Percentiles rank a stretch among this genome's conserved stretches.
Evolutionary conservation across 2,329 filamentous ascomycete species (phyloP).

Genomic region (Xylaria sp.): DNA sequence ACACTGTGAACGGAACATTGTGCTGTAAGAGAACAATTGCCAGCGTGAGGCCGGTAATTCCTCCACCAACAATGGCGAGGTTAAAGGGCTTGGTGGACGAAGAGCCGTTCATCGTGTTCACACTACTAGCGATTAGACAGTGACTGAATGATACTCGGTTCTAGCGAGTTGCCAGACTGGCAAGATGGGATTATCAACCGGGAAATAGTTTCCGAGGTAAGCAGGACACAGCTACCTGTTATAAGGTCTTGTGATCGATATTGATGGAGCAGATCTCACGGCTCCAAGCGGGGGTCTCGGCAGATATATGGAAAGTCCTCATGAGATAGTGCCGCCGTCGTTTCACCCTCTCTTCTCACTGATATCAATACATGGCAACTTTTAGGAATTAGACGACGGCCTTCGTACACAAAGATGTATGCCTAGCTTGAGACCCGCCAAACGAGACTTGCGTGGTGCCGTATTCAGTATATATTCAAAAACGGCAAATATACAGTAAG

Average conservation of each 20-base stretch:
- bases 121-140: background rate
- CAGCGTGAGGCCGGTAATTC: constrained; percentile 47
- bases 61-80: constrained; percentile 49
- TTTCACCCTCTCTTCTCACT: background rate
- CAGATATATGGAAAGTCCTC: background rate
- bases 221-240: background rate
- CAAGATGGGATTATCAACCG: background rate
- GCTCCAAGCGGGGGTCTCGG: background rate
- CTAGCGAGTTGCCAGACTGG: background rate
- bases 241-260: background rate
- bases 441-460: background rate
- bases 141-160: background rate
- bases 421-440: background rate
- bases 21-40: constrained; percentile 43
- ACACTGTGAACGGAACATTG: constrained; percentile 42
- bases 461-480: background rate
- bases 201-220: background rate
- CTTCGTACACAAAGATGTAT: background rate
- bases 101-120: constrained; percentile 6
- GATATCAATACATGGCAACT: background rate
- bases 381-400: background rate
- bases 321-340: background rate
- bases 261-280: background rate
- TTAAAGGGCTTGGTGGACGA: constrained; percentile 35
- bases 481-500: background rate